Conservation (phyloP, 208 protist species). For the Acanthamoeba healyi region DNA sequence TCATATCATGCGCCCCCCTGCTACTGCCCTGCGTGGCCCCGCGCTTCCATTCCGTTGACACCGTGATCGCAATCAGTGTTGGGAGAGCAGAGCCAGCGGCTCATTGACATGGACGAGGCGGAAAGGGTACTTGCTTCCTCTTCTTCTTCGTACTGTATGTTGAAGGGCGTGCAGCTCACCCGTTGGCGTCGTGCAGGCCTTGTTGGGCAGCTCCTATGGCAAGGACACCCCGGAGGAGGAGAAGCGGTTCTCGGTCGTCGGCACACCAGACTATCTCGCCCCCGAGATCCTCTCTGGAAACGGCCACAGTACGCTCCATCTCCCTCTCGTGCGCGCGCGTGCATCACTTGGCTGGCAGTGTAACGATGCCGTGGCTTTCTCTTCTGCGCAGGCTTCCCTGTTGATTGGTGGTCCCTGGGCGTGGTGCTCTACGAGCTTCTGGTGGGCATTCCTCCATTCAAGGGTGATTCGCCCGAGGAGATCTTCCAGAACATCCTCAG, state of each 20-base stretch:
- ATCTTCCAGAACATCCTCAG: conserved; percentile 90
- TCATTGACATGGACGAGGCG: conserved; percentile 30
- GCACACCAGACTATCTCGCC: conserved; percentile 86
- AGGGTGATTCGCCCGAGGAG: conserved; percentile 89
- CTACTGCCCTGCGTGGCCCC: too few species aligned
- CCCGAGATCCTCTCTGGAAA: conserved; percentile 86
- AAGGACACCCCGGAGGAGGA: conserved; percentile 10
- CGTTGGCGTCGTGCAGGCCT: background rate
- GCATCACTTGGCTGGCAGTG: too few species aligned
- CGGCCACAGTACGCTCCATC: conserved; percentile 76
- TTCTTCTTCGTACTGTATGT: background rate
- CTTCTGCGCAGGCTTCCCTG: conserved; percentile 57
- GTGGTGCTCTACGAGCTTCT: conserved; percentile 91
- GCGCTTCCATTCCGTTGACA: too few species aligned
- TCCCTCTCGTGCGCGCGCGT: background rate
- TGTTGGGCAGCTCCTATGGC: conserved; percentile 18
- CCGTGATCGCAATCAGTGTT: too few species aligned
- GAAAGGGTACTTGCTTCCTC: background rate
- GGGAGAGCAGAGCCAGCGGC: conserved; percentile 4
- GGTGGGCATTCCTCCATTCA: conserved; percentile 89
- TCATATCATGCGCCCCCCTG: too few species aligned
- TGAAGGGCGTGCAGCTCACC: too few species aligned
- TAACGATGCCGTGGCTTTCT: too few species aligned
- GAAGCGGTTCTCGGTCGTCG: conserved; percentile 74
- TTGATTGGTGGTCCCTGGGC: conserved; percentile 91